These are phyloP conservation scores for Letharia columbiana DNA, from an alignment of 495 filamentous ascomycete species.

Conservation along the genomic window DNA sequence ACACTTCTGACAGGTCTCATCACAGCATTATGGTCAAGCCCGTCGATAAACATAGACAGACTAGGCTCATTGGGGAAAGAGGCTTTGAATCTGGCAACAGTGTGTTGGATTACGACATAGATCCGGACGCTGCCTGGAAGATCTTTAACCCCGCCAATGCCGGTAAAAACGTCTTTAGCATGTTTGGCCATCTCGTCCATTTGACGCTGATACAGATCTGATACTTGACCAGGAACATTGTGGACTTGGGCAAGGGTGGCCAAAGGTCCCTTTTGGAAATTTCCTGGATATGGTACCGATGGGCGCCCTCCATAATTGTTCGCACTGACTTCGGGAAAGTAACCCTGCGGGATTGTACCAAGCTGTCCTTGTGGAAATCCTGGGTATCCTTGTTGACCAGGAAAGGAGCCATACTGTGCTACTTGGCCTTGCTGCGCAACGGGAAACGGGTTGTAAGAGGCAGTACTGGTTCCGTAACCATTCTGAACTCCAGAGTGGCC, in stretches of 20 bases:
- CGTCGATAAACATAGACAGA: constrained; percentile 56
- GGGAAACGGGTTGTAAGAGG: neutral
- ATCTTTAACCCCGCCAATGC: constrained; percentile 51
- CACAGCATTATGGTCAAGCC: constrained; percentile 52
- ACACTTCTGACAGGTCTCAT: constrained; percentile 61
- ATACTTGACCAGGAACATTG: constrained; percentile 20
- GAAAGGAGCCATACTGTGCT: constrained; percentile 8
- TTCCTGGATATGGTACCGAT: constrained; percentile 13
- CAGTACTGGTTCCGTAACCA: constrained; percentile 6
- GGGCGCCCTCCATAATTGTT: constrained; percentile 9
- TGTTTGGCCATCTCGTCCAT: constrained; percentile 50
- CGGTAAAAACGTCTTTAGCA: constrained; percentile 55
- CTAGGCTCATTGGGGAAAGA: constrained; percentile 48
- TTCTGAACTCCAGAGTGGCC: constrained; percentile 12
- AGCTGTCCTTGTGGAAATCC: constrained; percentile 7
- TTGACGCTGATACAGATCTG: constrained; percentile 40
- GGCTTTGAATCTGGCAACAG: constrained; percentile 44
- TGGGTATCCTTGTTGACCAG: constrained; percentile 4
- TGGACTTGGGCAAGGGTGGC: constrained; percentile 6
- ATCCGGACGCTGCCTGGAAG: constrained; percentile 54
- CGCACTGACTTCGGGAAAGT: constrained; percentile 5
- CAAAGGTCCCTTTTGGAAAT: constrained; percentile 6
- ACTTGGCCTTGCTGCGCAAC: neutral
- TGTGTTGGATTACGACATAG: constrained; percentile 54
- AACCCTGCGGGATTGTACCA: constrained; percentile 3